A percentile compares a stretch with the other conserved stretches of the same genome.
Conservation (phyloP, 192 early-diverging fungal genomes). For the Coemansia sp. region DNA sequence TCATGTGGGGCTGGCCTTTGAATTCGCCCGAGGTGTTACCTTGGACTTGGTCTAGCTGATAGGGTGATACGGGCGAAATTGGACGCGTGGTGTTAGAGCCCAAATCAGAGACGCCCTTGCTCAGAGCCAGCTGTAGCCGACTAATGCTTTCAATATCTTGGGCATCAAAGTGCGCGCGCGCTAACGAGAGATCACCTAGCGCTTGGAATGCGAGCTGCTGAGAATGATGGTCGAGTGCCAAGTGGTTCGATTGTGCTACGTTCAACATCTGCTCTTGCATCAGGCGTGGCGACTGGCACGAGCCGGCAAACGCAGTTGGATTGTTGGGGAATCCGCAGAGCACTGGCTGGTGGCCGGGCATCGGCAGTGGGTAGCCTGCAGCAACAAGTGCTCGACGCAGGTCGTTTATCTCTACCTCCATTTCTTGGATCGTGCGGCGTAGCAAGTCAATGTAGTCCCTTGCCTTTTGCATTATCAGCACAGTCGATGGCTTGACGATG, state of each 20-base stretch:
- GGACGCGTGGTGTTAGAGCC: constrained; percentile 21
- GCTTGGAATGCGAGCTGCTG: constrained; percentile 35
- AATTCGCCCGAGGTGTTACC: constrained; percentile 38
- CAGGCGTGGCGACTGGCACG: constrained; percentile 30
- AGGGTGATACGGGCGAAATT: constrained; percentile 52
- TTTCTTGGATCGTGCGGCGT: constrained; percentile 47
- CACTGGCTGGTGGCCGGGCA: constrained; percentile 41
- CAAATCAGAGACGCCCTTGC: constrained; percentile 28
- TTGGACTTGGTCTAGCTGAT: constrained; percentile 47
- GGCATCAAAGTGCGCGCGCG: constrained; percentile 30
- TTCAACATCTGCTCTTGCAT: constrained; percentile 41
- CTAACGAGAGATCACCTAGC: constrained; percentile 35
- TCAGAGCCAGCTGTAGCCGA: constrained; percentile 40
- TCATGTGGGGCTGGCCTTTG: constrained; percentile 22
- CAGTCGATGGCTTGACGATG: constrained; percentile 55
- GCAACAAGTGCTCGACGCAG: constrained; percentile 53
- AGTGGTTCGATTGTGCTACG: constrained; percentile 19
- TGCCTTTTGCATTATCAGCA: constrained; percentile 59
- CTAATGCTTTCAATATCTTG: constrained; percentile 44
- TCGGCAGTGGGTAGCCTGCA: constrained; percentile 52
- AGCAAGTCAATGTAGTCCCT: constrained; percentile 57
- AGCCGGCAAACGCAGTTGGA: constrained; percentile 28
- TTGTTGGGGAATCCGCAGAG: constrained; percentile 29
- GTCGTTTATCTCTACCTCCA: constrained; percentile 55
- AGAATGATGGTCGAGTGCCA: constrained; percentile 34